Percentiles rank a stretch among this genome's conserved stretches.
These are phyloP conservation scores for Fusarium sp. DNA, from an alignment of 2,329 filamentous ascomycete species.

Conservation along the genomic window DNA sequence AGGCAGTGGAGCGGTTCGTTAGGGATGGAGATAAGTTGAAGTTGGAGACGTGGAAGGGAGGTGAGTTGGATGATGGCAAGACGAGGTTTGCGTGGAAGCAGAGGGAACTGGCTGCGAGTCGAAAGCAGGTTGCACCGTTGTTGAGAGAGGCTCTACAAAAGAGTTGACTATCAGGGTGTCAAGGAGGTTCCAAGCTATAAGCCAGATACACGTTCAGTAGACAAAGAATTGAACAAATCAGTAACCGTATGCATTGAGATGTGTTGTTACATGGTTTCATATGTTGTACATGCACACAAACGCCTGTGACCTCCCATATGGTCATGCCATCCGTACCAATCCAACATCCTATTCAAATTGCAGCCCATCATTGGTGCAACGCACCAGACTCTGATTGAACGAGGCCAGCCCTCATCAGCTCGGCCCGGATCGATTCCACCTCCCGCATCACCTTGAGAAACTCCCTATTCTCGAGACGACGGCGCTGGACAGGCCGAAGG, in stretches of 20 bases:
- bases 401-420: slow-evolving; percentile 8
- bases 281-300: slow-evolving; percentile 15
- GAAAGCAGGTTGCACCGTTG: slow-evolving; percentile 78
- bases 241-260: slow-evolving; percentile 2
- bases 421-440: slow-evolving; percentile 43
- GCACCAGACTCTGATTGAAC: neutral
- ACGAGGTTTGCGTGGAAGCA: slow-evolving; percentile 77
- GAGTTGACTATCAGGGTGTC: slow-evolving; percentile 22
- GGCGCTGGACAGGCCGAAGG: slow-evolving; percentile 24
- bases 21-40: slow-evolving; percentile 62
- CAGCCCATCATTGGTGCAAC: neutral
- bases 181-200: slow-evolving; percentile 22
- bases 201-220: neutral
- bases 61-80: slow-evolving; percentile 57
- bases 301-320: neutral
- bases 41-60: slow-evolving; percentile 66
- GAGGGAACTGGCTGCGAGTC: slow-evolving; percentile 68
- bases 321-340: neutral
- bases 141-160: slow-evolving; percentile 67
- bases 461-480: slow-evolving; percentile 47
- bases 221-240: neutral
- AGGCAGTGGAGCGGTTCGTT: slow-evolving; percentile 67
- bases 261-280: slow-evolving; percentile 26
- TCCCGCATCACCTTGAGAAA: slow-evolving; percentile 49
- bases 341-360: neutral